Conservation (phyloP, 129 eudicot genomes). For the Pseudognaphalium luteoalbum region DNA sequence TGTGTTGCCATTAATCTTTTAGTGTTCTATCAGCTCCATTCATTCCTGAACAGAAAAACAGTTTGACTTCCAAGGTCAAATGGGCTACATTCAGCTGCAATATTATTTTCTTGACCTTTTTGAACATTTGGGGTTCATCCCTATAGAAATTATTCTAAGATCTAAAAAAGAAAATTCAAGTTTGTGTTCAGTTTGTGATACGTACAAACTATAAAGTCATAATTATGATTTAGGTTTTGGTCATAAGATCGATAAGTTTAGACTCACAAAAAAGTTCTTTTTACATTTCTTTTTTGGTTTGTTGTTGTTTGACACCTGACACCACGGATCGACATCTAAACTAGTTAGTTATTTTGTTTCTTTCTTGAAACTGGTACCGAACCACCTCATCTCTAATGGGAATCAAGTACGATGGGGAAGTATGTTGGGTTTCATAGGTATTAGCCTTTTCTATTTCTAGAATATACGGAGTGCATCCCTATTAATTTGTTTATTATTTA, state of each 20-base stretch:
- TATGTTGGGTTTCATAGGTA: neutral
- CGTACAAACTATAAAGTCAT: neutral
- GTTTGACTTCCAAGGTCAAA: slow-evolving; percentile 8
- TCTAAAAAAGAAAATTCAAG: neutral
- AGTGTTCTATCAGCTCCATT: slow-evolving; percentile 1
- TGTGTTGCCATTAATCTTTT: slow-evolving; percentile 28
- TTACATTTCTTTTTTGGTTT: neutral
- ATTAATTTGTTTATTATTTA: neutral
- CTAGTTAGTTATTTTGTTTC: too few species aligned
- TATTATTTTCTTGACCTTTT: neutral
- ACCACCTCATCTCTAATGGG: neutral
- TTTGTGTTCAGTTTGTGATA: neutral
- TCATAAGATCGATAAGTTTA: neutral
- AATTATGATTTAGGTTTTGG: neutral
- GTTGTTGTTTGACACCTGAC: neutral
- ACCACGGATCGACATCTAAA: too few species aligned
- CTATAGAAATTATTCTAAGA: neutral
- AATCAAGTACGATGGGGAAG: neutral
- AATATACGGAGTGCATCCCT: neutral
- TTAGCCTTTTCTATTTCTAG: neutral
- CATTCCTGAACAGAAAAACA: neutral
- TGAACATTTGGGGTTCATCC: neutral
- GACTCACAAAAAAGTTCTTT: neutral
- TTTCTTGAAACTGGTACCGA: neutral
- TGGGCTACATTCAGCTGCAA: neutral